Conservation (phyloP, 306 rosid species). For the Arachis stenosperma region DNA sequence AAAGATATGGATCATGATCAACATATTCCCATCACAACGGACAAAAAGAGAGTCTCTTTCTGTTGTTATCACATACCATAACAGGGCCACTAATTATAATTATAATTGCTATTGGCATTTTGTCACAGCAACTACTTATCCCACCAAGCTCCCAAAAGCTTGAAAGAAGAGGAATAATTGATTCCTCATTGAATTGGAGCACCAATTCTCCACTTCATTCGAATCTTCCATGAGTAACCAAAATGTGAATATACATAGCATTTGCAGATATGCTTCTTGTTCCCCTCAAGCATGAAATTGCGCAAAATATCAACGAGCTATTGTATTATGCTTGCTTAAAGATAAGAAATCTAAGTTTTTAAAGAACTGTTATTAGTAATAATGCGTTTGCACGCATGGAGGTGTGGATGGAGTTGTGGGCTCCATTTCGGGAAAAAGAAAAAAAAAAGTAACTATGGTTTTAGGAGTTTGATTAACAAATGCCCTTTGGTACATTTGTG, state of each 20-base stretch:
- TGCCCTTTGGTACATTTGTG: no score
- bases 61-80: conserved; percentile 35
- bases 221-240: conserved; percentile 30
- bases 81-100: not conserved
- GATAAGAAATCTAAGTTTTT: not conserved
- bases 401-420: not conserved
- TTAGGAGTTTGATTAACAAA: not conserved
- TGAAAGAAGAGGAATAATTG: conserved; percentile 30
- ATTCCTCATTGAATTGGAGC: conserved; percentile 46
- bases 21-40: conserved; percentile 31
- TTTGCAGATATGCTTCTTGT: conserved; percentile 17
- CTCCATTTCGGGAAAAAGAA: not conserved
- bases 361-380: not conserved
- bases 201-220: conserved; percentile 41
- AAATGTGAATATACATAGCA: conserved; percentile 22
- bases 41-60: conserved; percentile 39
- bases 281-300: conserved; percentile 7
- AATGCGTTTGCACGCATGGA: not conserved
- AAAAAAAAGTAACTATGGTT: no score
- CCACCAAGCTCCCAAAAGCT: conserved; percentile 4
- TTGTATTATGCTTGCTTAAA: not conserved
- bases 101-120: conserved; percentile 34
- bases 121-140: conserved; percentile 26
- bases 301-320: conserved; percentile 13
- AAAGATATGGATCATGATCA: not conserved